These are phyloP conservation scores for Aureobasidium zeae DNA, from an alignment of 2,329 filamentous ascomycete species.

Conservation along the genomic window DNA sequence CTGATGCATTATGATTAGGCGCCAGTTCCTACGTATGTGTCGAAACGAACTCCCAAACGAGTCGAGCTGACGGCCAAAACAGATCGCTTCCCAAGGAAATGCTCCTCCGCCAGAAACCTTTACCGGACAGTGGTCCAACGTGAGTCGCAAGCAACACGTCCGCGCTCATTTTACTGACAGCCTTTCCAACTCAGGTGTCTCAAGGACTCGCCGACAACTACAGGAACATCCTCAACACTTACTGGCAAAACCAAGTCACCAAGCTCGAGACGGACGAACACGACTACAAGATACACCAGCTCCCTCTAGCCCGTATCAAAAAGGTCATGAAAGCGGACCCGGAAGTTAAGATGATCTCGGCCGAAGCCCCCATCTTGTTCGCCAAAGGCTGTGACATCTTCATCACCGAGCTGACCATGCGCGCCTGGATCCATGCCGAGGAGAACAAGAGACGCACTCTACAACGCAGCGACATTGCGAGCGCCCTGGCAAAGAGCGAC, in stretches of 20 bases:
- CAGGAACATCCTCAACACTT: slow-evolving; percentile 94
- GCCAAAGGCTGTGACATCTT: slow-evolving; percentile 99
- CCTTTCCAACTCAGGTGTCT: slow-evolving; percentile 57
- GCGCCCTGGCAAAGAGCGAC: slow-evolving; percentile 89
- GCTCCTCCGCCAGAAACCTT: slow-evolving; percentile 85
- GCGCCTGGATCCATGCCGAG: slow-evolving; percentile 97
- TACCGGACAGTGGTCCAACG: slow-evolving; percentile 91
- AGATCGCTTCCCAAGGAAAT: slow-evolving; percentile 81
- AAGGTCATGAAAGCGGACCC: slow-evolving; percentile 99
- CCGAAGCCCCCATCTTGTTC: slow-evolving; percentile 93
- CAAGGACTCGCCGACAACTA: slow-evolving; percentile 88
- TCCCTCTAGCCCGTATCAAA: slow-evolving; percentile 96
- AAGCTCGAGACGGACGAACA: slow-evolving; percentile 91
- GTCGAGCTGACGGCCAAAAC: slow-evolving; percentile 21
- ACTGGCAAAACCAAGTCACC: slow-evolving; percentile 98
- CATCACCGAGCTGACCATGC: slow-evolving; percentile 97
- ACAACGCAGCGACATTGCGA: slow-evolving; percentile 92
- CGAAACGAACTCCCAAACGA: slow-evolving; percentile 8
- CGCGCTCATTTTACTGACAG: not conserved
- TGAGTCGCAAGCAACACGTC: slow-evolving; percentile 36
- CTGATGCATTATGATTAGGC: slow-evolving; percentile 38
- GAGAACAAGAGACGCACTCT: slow-evolving; percentile 96
- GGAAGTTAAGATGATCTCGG: slow-evolving; percentile 99
- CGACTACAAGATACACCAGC: slow-evolving; percentile 96
- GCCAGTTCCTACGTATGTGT: slow-evolving; percentile 59